phyloP scores from a whole-genome alignment of 495 filamentous ascomycete genomes.

The Bryoglossum gracile region DNA sequence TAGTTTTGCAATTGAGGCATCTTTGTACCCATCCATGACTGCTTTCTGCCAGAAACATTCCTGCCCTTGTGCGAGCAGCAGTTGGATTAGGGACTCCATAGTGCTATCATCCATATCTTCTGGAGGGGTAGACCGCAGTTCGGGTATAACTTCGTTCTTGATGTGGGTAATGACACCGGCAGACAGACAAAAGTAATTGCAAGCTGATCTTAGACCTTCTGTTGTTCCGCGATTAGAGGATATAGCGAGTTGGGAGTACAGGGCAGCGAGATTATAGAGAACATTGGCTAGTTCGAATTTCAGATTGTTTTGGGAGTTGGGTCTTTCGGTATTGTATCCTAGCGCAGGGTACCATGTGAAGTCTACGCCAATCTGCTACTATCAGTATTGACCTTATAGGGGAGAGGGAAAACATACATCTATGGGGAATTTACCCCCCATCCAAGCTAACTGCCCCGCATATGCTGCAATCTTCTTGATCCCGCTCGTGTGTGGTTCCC shows the following conservation, averaged over 20 bases:
- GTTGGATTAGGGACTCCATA: slow-evolving; percentile 71
- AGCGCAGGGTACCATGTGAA: slow-evolving; percentile 94
- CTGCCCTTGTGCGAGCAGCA: slow-evolving; percentile 86
- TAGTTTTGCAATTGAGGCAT: slow-evolving; percentile 82
- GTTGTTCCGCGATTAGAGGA: slow-evolving; percentile 67
- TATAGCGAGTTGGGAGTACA: slow-evolving; percentile 89
- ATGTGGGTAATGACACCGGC: slow-evolving; percentile 80
- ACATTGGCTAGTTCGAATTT: slow-evolving; percentile 93
- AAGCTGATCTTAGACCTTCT: slow-evolving; percentile 81
- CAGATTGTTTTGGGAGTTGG: slow-evolving; percentile 83
- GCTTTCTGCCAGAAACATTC: slow-evolving; percentile 99
- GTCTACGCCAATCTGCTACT: slow-evolving; percentile 74
- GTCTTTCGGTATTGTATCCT: slow-evolving; percentile 77
- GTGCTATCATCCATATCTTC: slow-evolving; percentile 95
- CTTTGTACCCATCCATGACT: slow-evolving; percentile 88
- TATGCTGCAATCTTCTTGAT: slow-evolving; percentile 81
- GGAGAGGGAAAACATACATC: slow-evolving; percentile 55
- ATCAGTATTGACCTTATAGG: slow-evolving; percentile 20
- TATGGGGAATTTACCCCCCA: slow-evolving; percentile 91
- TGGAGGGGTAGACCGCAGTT: slow-evolving; percentile 75
- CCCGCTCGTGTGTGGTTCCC: slow-evolving; percentile 85
- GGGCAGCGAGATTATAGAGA: slow-evolving; percentile 83
- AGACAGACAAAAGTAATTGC: slow-evolving; percentile 84
- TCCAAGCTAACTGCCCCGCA: slow-evolving; percentile 89
- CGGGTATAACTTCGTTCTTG: slow-evolving; percentile 70